Base-by-base conservation (phyloP, 805 yeast species). In the Wickerhamomyces pijperi region DNA sequence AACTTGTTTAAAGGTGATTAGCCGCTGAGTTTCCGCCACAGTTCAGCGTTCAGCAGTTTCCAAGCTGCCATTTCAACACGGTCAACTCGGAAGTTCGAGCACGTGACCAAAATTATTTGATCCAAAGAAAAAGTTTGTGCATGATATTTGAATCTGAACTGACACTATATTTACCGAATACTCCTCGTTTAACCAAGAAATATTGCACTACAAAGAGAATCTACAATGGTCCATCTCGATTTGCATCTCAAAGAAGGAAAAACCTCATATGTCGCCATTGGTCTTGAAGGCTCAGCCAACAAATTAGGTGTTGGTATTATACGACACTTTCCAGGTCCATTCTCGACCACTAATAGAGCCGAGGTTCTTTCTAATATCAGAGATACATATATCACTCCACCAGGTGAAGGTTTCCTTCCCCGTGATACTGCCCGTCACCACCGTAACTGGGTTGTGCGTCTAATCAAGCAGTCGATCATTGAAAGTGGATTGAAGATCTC, bases 391-490 rank as follows among this genome's bases (percentile, higher is more conserved):
- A 68, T 83, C 25, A 82, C 97, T 1, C 98, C 99, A 8, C 95
- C 97, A 2, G 99, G 99, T 2, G 97, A 92, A 61, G 99, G 98
- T 1, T 92, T 92, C 51, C 61, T 92, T 34, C 99, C 99, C 2
- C 63, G 97, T 43, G 99, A 92, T 54, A 87, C 97, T 0, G 97
- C 98, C 4, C 69, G 95, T 48, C 98, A 92, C 56, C 99, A 92
- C 58, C 63, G 97, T 34, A 85, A 86, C 59, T 90, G 96, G 96
- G 94, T 80, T 18, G 88, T 84, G 1, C 61, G 97, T 41, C 60
- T 88, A 18, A 75, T 86, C 31, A 76, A 76, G 49, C 52, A 53
- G 23, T 82, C 97, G 0, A 52, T 92, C 33, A 56, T 57, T 2
- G 88, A 79, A 33, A 80, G 94, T 2, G 58, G 61, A 0, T 51